Base-by-base conservation (phyloP, 176 grass and related monocot species). In the Carex kokanica region DNA sequence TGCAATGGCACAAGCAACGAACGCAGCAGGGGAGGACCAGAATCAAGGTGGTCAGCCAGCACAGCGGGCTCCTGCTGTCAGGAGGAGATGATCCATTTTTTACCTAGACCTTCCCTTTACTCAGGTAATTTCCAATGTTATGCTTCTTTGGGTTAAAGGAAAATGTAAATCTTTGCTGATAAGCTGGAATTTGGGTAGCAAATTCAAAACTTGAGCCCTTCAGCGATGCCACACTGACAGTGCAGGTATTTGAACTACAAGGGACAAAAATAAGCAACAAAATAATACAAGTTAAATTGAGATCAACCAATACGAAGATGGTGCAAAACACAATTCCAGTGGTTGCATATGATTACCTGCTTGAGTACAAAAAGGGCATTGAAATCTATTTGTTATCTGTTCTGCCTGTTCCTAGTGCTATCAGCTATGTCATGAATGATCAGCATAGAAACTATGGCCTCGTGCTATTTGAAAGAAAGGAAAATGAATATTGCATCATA, bases 1-100 rank as follows among this genome's bases (percentile, higher is more conserved):
- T 78, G 93, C 91, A 65, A 61, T 99, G 75, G 94, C 96, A 51
- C 93, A 94, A 88, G 96, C 93, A 65, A 89, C 88, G 58, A 99
- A 94, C 60, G 86, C 94, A 85, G 89, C 89, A 3, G 90, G 15
- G 34, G 57, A 91, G 75, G 96, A 91, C 36, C 89, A 88, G 86
- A 85, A 52, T 73, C 92, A 73, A 90, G 85, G 36, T 92, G 85
- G 85, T 25, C 90, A 94, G 71, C 60, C 89, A 78, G 66, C 92
- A 61, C 90, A 90, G 71, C 82, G 85, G 74, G 90, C 88, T n/a
- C 88, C 94, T 16, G 86, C 84, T 88, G 88, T 81, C 29, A 92
- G 94, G 78, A 97, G 94, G 78, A 94, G 94, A 97, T 97, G 88
- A 97, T 87, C 38, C 16, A 82, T 23, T 24, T 21, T 34, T 34